Evolutionary conservation across 2,329 filamentous ascomycete species (phyloP).

Genomic region (Nemania diffusa): DNA sequence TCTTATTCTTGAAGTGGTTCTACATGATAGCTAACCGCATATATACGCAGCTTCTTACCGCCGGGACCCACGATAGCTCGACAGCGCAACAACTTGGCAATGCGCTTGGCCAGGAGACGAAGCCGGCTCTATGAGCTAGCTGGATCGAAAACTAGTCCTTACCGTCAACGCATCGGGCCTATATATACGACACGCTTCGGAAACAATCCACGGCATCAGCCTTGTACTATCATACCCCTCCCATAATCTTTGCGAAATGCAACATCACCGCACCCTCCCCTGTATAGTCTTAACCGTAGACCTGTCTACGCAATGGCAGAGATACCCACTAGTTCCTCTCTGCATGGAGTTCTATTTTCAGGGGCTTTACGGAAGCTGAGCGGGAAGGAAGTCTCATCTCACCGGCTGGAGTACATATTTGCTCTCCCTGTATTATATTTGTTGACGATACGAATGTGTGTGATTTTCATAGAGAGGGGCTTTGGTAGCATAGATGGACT

Average conservation of each 20-base stretch:
- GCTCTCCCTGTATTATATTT: constrained; percentile 41
- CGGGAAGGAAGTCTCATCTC: constrained; percentile 38
- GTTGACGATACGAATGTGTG: constrained; percentile 30
- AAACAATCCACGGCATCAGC: constrained; percentile 5
- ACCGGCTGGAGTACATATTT: constrained; percentile 23
- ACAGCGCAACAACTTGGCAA: constrained; percentile 63
- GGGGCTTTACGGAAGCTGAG: constrained; percentile 21
- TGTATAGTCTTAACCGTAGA: not conserved
- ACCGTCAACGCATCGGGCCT: not conserved
- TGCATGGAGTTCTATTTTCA: constrained; percentile 25
- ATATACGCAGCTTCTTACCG: constrained; percentile 58
- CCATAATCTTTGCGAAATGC: constrained; percentile 21
- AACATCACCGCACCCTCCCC: constrained; percentile 11
- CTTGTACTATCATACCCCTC: constrained; percentile 31
- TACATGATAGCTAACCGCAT: constrained; percentile 25
- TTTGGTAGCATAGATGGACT: constrained; percentile 40
- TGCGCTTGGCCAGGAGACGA: constrained; percentile 60
- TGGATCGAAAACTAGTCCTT: not conserved
- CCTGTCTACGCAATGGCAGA: constrained; percentile 8
- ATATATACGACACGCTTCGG: constrained; percentile 2
- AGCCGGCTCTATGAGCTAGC: constrained; percentile 61
- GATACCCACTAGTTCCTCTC: constrained; percentile 6
- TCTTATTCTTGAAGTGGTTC: not conserved
- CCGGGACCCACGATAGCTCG: constrained; percentile 51
- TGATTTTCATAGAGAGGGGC: constrained; percentile 30